phyloP scores from a whole-genome alignment of 108 stramenopile genomes.

The Chaetoceros muelleri region DNA sequence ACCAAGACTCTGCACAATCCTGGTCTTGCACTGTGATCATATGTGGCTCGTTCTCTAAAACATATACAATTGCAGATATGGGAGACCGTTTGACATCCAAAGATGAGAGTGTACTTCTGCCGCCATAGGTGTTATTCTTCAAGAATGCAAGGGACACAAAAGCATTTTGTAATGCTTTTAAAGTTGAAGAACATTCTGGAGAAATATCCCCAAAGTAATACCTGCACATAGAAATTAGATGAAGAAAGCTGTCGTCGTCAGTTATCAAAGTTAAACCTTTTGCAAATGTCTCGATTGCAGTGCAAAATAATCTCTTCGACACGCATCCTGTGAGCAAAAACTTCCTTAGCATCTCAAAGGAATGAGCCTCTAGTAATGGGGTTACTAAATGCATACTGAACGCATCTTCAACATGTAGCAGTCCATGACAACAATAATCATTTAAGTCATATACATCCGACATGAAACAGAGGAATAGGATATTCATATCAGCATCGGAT shows the following conservation, averaged over 20 bases:
- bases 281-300: neutral
- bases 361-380: constrained; percentile 11
- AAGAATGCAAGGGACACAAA: neutral
- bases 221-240: neutral
- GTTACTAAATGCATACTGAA: constrained; percentile 12
- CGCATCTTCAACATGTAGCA: constrained; percentile 7
- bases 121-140: neutral
- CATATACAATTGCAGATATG: neutral
- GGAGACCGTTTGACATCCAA: neutral
- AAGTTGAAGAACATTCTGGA: neutral
- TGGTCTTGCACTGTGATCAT: neutral
- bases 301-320: neutral
- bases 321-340: too few species aligned
- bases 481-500: constrained; percentile 11
- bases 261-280: neutral
- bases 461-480: constrained; percentile 27
- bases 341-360: constrained; percentile 10
- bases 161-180: neutral
- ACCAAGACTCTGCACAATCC: neutral
- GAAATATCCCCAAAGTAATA: neutral
- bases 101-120: neutral
- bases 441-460: constrained; percentile 49
- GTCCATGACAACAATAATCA: constrained; percentile 13
- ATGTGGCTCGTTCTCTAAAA: neutral
- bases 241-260: neutral